Conservation (phyloP, 2,329 filamentous ascomycete genomes). For the Ophiostoma sp. region DNA sequence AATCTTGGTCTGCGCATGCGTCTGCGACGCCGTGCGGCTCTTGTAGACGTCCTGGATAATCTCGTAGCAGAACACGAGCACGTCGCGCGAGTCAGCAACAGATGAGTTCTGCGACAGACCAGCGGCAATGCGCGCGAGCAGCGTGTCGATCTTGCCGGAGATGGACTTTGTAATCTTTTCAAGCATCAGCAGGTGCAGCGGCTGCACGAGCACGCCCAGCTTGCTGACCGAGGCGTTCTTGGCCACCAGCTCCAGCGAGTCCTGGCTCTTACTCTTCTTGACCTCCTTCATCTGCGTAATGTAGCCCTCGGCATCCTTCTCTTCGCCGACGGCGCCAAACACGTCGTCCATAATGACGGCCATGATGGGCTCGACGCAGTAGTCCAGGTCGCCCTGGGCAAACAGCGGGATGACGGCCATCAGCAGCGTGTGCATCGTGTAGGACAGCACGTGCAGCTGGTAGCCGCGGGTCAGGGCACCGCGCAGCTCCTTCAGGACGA, state of each 20-base stretch:
- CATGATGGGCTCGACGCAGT: conserved; percentile 74
- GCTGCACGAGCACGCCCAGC: conserved; percentile 69
- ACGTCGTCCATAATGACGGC: conserved; percentile 94
- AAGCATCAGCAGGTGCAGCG: conserved; percentile 69
- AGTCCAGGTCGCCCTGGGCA: conserved; percentile 78
- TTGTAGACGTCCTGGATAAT: conserved; percentile 82
- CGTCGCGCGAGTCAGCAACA: conserved; percentile 65
- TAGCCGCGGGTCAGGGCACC: conserved; percentile 79
- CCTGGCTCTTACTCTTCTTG: conserved; percentile 95
- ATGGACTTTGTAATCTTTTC: conserved; percentile 80
- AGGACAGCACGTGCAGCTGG: conserved; percentile 91
- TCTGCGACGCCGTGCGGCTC: conserved; percentile 40
- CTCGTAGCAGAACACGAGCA: conserved; percentile 92
- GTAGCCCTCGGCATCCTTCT: conserved; percentile 96
- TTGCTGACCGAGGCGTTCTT: conserved; percentile 71
- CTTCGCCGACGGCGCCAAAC: conserved; percentile 84
- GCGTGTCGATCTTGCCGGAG: conserved; percentile 83
- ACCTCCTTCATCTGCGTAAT: conserved; percentile 94
- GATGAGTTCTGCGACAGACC: conserved; percentile 79
- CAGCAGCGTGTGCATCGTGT: conserved; percentile 87
- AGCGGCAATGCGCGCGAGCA: conserved; percentile 75
- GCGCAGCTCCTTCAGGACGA: conserved; percentile 86
- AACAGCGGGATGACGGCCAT: conserved; percentile 68
- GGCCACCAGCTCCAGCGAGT: conserved; percentile 90
- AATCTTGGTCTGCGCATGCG: conserved; percentile 24